Percentiles rank a stretch among this genome's conserved stretches.
phyloP scores from a whole-genome alignment of 495 filamentous ascomycete species.

The Darksidea phi region DNA sequence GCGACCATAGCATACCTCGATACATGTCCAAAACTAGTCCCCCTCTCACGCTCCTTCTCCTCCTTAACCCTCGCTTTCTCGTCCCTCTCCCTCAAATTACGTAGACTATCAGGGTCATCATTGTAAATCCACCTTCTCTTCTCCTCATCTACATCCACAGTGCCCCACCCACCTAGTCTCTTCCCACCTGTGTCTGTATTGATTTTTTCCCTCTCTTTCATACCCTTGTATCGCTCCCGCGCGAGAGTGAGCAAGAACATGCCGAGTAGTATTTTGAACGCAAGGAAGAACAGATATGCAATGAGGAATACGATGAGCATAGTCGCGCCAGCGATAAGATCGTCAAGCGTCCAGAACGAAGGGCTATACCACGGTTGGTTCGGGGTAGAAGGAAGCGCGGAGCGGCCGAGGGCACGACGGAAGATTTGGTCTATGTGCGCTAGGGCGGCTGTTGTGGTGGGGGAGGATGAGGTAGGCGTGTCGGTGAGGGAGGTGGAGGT shows the following conservation, averaged over 20 bases:
- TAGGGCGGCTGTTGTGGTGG: constrained; percentile 68
- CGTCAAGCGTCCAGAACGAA: constrained; percentile 52
- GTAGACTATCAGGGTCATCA: constrained; percentile 72
- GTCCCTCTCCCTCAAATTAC: constrained; percentile 68
- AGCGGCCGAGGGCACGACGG: constrained; percentile 67
- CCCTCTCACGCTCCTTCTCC: constrained; percentile 56
- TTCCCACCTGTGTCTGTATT: constrained; percentile 64
- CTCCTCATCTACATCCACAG: constrained; percentile 85
- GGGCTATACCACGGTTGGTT: constrained; percentile 2
- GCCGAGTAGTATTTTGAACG: constrained; percentile 79
- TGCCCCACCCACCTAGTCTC: constrained; percentile 75
- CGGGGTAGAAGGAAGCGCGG: constrained; percentile 26
- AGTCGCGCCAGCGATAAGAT: constrained; percentile 66
- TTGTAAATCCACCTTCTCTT: constrained; percentile 82
- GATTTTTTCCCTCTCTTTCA: constrained; percentile 68
- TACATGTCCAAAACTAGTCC: constrained; percentile 63
- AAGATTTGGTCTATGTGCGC: constrained; percentile 74
- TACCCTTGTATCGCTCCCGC: constrained; percentile 70
- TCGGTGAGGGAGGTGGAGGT: constrained; percentile 61
- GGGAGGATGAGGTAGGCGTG: constrained; percentile 54
- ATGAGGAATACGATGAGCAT: constrained; percentile 78
- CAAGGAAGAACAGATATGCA: constrained; percentile 72
- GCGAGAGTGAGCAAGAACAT: constrained; percentile 76
- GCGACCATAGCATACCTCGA: constrained; percentile 88
- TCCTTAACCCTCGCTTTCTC: constrained; percentile 51